phyloP scores from a whole-genome alignment of 805 yeast genomes.

The Ogataea corticis region DNA sequence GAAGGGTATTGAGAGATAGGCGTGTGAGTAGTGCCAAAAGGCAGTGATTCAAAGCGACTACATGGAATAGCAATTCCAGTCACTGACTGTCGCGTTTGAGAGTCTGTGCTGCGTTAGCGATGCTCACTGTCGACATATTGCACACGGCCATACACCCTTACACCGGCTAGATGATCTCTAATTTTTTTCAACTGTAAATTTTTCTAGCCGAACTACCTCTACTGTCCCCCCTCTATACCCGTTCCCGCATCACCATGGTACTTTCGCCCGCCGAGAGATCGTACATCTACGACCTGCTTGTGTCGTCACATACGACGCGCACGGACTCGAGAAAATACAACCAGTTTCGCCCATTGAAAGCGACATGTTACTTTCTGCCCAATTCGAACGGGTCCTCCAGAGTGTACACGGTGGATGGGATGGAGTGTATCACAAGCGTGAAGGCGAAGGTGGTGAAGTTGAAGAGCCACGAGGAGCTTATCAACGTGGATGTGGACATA shows the following conservation, averaged over 20 bases:
- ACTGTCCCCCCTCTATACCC: too few relatives aligned
- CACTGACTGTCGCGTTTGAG: too few relatives aligned
- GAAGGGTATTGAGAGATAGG: too few relatives aligned
- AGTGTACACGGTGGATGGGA: slow-evolving; percentile 82
- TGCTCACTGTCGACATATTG: too few relatives aligned
- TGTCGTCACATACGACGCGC: slow-evolving; percentile 56
- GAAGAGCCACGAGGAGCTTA: slow-evolving; percentile 44
- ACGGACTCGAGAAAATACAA: slow-evolving; percentile 79
- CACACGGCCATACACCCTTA: too few relatives aligned
- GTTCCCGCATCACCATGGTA: slow-evolving; percentile 45
- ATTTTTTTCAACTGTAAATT: not conserved
- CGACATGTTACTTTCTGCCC: slow-evolving; percentile 77
- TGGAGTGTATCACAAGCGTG: slow-evolving; percentile 89
- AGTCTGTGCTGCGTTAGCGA: too few relatives aligned
- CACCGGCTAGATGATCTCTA: not conserved
- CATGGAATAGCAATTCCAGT: too few relatives aligned
- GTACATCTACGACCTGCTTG: slow-evolving; percentile 73
- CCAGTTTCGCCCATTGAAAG: slow-evolving; percentile 86
- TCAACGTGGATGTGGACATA: slow-evolving; percentile 80
- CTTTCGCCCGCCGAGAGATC: slow-evolving; percentile 76
- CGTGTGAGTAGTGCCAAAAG: too few relatives aligned
- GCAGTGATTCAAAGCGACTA: too few relatives aligned
- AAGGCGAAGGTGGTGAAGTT: slow-evolving; percentile 73
- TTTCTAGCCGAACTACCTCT: too few relatives aligned
- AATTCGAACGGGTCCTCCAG: slow-evolving; percentile 92